Base-by-base conservation (phyloP, 129 eudicot species). In the Gnaphalium uliginosum region DNA sequence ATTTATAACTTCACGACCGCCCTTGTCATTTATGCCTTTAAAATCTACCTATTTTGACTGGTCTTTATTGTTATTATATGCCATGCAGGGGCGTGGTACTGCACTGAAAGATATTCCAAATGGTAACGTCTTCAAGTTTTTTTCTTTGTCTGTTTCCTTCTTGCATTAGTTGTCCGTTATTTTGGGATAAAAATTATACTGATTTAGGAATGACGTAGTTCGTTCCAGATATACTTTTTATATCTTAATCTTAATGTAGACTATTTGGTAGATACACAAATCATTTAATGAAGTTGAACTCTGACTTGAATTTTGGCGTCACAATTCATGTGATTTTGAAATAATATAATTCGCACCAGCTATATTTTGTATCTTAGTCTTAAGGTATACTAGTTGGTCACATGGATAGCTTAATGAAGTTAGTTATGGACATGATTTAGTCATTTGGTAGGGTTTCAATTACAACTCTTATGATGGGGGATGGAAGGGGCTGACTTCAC, bases 101-200 rank as follows among this genome's bases (percentile, higher is more conserved):
- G 93, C 93, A 19, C 85, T 94, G 81, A 94, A 90, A 86, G 96
- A 94, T 69, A 90, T 94, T 60, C 96, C 98, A 46, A 90, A 91
- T 73, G 98, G 98, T 94, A 90, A 73, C 9, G 18, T 68, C 69
- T 15, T 35, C 50, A 19, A 11, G 66, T 8, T 17, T 13, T 30
- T 29, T 35, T 22, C 30, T 25, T 43, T n/a, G 18, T 29, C 10
- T 13, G 23, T 75, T 79, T 41, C 27, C 54, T 46, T 69, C 48
- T 76, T 81, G 27, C 62, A 33, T 69, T 35, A 17, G 5, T 2
- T 23, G 24, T 26, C 29, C 19, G 23, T 71, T 54, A 19, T 23
- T 56, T 51, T 53, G 57, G 9, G 10, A 22, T 74, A 19, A 15
- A 83, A 74, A 54, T 19, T 75, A 24, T 67, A 29, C 5, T 22